Base-by-base conservation (phyloP, 1,139 yeast genomes). In the Pichia sp. region DNA sequence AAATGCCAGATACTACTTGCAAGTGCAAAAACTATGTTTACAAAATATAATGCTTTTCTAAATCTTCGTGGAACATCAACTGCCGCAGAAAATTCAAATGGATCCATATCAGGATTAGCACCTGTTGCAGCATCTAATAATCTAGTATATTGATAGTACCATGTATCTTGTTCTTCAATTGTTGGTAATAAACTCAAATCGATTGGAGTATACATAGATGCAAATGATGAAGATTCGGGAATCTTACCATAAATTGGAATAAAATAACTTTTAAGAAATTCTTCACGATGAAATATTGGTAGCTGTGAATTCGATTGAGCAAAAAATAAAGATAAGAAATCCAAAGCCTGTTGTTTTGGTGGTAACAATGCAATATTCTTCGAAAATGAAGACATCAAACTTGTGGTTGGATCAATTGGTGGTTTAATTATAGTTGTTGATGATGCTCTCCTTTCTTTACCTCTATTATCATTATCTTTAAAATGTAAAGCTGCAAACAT, bases 251-350 rank as follows among this genome's bases (percentile, higher is more conserved):
- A 88, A 1, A 88, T 73, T 0, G 96, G 96, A 52, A 79, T 76
- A 61, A 85, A 89, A 60, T 80, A 81, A 41, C 72, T 70, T 45
- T 69, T 69, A 41, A 89, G 64, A 59, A 88, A 88, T 54, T 76
- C 79, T 58, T 87, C 95, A 37, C 96, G 74, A 62, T 89, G 96
- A 45, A 89, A 66, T 5, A 88, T 73, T 0, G 96, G 96, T 38
- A 86, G 62, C 63, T 87, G 96, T 3, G 95, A 72, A 61, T 88
- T 88, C 25, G 92, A 78, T 58, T 85, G 92, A 28, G 86, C 78
- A 61, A 89, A 89, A 64, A 75, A 88, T 3, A 79, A 72, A 44
- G 78, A 74, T n/a, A 88, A 61, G 46, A 86, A 75, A 47, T 74
- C 73, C 57, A 84, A 79, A 0, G 96, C 96, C 26, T 81, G 77